phyloP scores from a whole-genome alignment of 2,329 filamentous ascomycete genomes.

The Xylariomycetidae sp. region DNA sequence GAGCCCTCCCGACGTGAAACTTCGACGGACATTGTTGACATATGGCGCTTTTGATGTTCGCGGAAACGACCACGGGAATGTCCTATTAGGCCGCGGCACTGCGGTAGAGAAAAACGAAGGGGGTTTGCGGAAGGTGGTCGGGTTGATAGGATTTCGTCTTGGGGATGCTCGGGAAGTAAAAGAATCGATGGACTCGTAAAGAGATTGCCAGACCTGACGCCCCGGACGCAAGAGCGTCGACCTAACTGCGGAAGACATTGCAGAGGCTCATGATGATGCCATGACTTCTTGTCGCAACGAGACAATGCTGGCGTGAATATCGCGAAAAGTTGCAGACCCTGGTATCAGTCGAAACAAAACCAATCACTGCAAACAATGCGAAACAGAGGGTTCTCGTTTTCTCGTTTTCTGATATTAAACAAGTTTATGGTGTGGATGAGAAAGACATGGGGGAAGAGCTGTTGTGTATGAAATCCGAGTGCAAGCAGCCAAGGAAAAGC shows the following conservation, averaged over 20 bases:
- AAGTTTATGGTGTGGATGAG: background rate
- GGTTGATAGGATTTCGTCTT: constrained; percentile 14
- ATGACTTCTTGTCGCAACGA: constrained; percentile 6
- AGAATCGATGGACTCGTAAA: constrained; percentile 23
- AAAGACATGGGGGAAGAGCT: constrained; percentile 3
- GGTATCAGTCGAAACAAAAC: no score
- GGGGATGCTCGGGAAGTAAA: constrained; percentile 19
- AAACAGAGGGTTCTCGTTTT: no score
- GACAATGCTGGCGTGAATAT: constrained; percentile 10
- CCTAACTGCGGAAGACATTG: constrained; percentile 30
- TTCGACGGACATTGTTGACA: constrained; percentile 39
- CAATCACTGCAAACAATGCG: no score
- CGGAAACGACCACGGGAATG: constrained; percentile 22
- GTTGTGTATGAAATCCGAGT: constrained; percentile 7
- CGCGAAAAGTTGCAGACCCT: no score
- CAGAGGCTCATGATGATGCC: constrained; percentile 23
- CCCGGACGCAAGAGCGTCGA: constrained; percentile 25
- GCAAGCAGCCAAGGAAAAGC: constrained; percentile 14
- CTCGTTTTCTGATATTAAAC: background rate
- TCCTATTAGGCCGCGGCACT: constrained; percentile 17
- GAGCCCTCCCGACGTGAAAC: constrained; percentile 51
- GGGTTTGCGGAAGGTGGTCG: constrained; percentile 14
- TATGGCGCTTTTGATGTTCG: constrained; percentile 26
- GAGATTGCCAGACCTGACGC: constrained; percentile 24
- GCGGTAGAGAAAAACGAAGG: constrained; percentile 14